Conservation (phyloP, 495 filamentous ascomycete genomes). For the Tetracladium setigerum region DNA sequence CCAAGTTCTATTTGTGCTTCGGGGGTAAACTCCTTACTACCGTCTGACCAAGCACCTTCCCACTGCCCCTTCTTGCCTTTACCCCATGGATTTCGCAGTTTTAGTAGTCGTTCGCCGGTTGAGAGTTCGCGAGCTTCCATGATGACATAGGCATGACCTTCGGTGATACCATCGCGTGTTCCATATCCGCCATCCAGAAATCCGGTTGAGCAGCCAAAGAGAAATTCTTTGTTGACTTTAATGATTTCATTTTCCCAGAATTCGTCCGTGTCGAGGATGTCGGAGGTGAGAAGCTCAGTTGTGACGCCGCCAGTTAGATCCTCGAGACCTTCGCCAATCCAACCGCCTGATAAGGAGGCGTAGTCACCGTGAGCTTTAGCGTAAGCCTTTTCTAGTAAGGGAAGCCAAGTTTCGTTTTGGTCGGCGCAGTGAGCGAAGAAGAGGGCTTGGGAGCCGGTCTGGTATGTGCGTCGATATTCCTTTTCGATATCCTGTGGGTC, state of each 20-base stretch:
- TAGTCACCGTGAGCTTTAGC: constrained; percentile 78
- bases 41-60: constrained; percentile 81
- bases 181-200: constrained; percentile 26
- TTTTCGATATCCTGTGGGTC: constrained; percentile 61
- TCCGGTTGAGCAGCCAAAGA: constrained; percentile 78
- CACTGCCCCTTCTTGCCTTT: constrained; percentile 64
- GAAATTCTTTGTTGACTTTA: constrained; percentile 77
- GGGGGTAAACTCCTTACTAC: constrained; percentile 85
- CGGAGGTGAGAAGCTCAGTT: constrained; percentile 66
- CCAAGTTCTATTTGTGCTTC: constrained; percentile 75
- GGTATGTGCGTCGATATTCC: constrained; percentile 66
- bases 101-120: constrained; percentile 48
- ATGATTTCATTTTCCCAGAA: constrained; percentile 86
- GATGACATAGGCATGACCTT: constrained; percentile 85
- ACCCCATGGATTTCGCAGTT: constrained; percentile 82
- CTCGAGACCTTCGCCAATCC: constrained; percentile 66
- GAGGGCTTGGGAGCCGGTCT: constrained; percentile 64
- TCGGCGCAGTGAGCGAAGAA: constrained; percentile 84
- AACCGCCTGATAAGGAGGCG: constrained; percentile 11
- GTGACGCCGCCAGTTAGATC: constrained; percentile 92
- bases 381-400: constrained; percentile 90
- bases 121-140: constrained; percentile 70
- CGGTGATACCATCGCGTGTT: constrained; percentile 64
- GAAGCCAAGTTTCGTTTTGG: constrained; percentile 89
- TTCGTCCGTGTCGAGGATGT: constrained; percentile 78